Evolutionary conservation across 371 early-diverging fungal genomes (phyloP).

Genomic region (Mucor ambiguus): DNA sequence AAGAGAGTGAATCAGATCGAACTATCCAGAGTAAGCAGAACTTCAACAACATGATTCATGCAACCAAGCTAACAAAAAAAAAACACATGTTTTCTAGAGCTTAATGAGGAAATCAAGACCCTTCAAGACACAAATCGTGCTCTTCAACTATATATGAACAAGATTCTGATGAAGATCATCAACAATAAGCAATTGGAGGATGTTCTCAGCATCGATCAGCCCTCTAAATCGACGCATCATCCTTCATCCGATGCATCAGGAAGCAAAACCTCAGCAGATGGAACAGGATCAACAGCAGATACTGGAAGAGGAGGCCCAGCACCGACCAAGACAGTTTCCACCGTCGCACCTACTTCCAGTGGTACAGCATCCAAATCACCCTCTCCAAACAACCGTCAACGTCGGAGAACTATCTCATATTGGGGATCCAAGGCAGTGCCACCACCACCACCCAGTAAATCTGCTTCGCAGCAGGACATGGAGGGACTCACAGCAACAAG

Average conservation of each 20-base stretch:
- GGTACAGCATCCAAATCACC: background rate
- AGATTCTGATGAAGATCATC: slow-evolving; percentile 54
- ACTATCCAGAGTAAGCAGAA: slow-evolving; percentile 19
- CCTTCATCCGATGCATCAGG: slow-evolving; percentile 8
- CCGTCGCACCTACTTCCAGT: slow-evolving; percentile 11
- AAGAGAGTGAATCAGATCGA: slow-evolving; percentile 17
- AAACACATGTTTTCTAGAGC: slow-evolving; percentile 23
- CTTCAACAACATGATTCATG: background rate
- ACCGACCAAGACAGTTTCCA: slow-evolving; percentile 40
- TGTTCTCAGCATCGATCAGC: slow-evolving; percentile 53
- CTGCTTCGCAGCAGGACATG: background rate
- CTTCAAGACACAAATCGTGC: slow-evolving; percentile 53
- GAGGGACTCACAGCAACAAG: background rate
- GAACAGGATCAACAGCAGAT: background rate
- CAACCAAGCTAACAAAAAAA: background rate
- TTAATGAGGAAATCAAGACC: slow-evolving; percentile 47
- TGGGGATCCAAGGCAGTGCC: slow-evolving; percentile 39
- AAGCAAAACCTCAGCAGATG: background rate
- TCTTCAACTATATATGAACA: slow-evolving; percentile 53
- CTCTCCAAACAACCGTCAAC: slow-evolving; percentile 22
- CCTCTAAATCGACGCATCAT: slow-evolving; percentile 23
- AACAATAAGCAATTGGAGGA: slow-evolving; percentile 50
- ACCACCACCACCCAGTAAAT: slow-evolving; percentile 6
- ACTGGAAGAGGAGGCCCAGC: slow-evolving; percentile 19
- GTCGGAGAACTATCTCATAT: slow-evolving; percentile 54